These are phyloP conservation scores for Exophiala alcalophila DNA, from an alignment of 2,329 filamentous ascomycete genomes.

Conservation along the genomic window DNA sequence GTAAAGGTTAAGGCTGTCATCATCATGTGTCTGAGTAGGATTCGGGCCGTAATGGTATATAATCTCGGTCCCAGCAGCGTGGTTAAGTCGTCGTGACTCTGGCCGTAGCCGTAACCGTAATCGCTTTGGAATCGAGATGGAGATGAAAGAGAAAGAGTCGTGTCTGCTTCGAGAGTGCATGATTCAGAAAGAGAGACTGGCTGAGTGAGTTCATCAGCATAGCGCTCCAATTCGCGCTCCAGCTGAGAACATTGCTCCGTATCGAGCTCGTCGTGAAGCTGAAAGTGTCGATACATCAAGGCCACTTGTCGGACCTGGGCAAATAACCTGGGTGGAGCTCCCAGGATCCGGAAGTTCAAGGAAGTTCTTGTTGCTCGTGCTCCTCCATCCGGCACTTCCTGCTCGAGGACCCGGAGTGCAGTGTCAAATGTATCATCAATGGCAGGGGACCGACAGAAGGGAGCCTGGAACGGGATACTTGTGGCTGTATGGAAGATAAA, in stretches of 20 bases:
- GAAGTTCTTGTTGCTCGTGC: conserved; percentile 4
- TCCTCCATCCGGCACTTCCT: conserved; percentile 17
- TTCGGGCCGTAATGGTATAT: conserved; percentile 5
- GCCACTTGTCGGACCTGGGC: conserved; percentile 23
- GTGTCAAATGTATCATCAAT: conserved; percentile 28
- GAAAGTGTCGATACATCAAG: conserved; percentile 6
- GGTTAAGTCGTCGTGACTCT: neutral
- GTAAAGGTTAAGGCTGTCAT: too few species aligned
- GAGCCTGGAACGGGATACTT: conserved; percentile 30
- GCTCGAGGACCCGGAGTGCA: conserved; percentile 11
- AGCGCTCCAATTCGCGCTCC: conserved; percentile 2
- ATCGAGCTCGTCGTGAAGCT: neutral
- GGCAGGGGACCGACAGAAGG: neutral
- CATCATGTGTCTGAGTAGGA: conserved; percentile 9
- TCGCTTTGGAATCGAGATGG: too few species aligned
- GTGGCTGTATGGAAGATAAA: conserved; percentile 34
- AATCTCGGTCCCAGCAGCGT: conserved; percentile 4
- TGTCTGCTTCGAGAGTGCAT: neutral
- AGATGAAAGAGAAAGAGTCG: too few species aligned
- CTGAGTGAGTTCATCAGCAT: neutral
- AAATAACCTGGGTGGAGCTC: conserved; percentile 29
- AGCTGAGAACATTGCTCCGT: conserved; percentile 1
- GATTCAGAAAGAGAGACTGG: too few species aligned
- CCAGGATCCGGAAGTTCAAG: conserved; percentile 28
- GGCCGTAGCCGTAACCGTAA: neutral